Percentiles rank a stretch among this genome's conserved stretches.
Evolutionary conservation across 2,329 filamentous ascomycete genomes (phyloP).

Genomic region (Xylaria sp.): DNA sequence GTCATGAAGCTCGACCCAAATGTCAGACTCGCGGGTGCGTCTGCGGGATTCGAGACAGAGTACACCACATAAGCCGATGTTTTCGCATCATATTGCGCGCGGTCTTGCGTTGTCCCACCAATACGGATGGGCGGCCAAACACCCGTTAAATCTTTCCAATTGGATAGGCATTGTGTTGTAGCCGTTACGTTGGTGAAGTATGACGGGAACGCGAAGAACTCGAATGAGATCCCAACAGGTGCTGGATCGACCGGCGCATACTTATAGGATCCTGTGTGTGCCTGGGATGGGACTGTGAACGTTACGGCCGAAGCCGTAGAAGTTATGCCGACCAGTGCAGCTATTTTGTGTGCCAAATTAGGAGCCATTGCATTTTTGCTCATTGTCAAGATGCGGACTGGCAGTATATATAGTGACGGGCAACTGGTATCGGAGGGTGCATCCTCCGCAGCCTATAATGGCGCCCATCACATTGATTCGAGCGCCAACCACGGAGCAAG

Average conservation of each 20-base stretch:
- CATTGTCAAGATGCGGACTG: not conserved
- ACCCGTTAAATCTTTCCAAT: conserved; percentile 61
- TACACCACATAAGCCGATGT: conserved; percentile 61
- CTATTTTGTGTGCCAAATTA: conserved; percentile 16
- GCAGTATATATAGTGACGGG: conserved; percentile 13
- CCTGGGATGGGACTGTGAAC: conserved; percentile 50
- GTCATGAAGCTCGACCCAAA: conserved; percentile 64
- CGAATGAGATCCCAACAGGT: conserved; percentile 61
- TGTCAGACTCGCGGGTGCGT: conserved; percentile 61
- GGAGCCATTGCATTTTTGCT: conserved; percentile 15
- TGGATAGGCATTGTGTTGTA: conserved; percentile 62
- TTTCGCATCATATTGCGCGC: conserved; percentile 60
- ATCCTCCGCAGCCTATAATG: conserved; percentile 16
- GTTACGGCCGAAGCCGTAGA: conserved; percentile 42
- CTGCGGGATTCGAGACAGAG: conserved; percentile 56
- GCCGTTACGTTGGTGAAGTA: conserved; percentile 64
- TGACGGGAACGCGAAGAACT: conserved; percentile 66
- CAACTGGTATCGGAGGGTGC: not conserved
- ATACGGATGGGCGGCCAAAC: conserved; percentile 65
- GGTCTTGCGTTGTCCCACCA: conserved; percentile 68
- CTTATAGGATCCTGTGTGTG: conserved; percentile 41
- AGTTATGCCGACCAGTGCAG: conserved; percentile 32
- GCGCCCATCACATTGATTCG: not conserved
- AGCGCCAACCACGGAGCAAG: not conserved
- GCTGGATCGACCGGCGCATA: conserved; percentile 53